A percentile compares a stretch with the other conserved stretches of the same genome.
These are phyloP conservation scores for Avena atlantica DNA, from an alignment of 176 grass and related monocot species.

Conservation along the genomic window DNA sequence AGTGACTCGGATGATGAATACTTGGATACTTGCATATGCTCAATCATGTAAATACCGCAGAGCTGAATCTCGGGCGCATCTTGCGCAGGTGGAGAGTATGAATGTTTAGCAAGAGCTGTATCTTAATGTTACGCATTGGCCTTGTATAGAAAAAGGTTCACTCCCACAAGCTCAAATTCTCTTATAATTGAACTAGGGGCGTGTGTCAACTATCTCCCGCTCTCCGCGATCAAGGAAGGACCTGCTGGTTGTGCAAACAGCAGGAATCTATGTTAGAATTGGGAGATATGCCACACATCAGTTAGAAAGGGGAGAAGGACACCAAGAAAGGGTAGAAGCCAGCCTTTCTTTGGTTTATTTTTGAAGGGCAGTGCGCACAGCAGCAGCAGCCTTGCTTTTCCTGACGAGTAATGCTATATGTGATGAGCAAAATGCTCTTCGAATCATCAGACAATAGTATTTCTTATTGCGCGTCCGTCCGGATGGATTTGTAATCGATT, in stretches of 20 bases:
- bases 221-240: slow-evolving; percentile 8
- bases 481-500: slow-evolving; percentile 6
- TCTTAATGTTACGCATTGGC: slow-evolving; percentile 32
- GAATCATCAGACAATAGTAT: slow-evolving; percentile 8
- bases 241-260: slow-evolving; percentile 17
- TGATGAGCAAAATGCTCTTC: slow-evolving; percentile 30
- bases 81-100: slow-evolving; percentile 35
- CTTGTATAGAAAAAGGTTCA: slow-evolving; percentile 42
- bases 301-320: slow-evolving; percentile 11
- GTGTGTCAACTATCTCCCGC: neutral
- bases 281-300: slow-evolving; percentile 29
- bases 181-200: neutral
- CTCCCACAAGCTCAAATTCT: slow-evolving; percentile 1
- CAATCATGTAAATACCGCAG: slow-evolving; percentile 66
- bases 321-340: slow-evolving; percentile 10
- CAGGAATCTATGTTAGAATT: slow-evolving; percentile 19
- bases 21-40: slow-evolving; percentile 79
- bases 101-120: slow-evolving; percentile 44
- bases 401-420: neutral
- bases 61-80: slow-evolving; percentile 29
- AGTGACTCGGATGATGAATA: slow-evolving; percentile 85
- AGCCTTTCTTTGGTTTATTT: slow-evolving; percentile 1
- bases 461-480: neutral
- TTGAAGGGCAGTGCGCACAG: neutral
- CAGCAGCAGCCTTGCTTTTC: slow-evolving; percentile 27